Base-by-base conservation (phyloP, 2,329 filamentous ascomycete genomes). In the Graphilbum ipis-grandicollis region DNA sequence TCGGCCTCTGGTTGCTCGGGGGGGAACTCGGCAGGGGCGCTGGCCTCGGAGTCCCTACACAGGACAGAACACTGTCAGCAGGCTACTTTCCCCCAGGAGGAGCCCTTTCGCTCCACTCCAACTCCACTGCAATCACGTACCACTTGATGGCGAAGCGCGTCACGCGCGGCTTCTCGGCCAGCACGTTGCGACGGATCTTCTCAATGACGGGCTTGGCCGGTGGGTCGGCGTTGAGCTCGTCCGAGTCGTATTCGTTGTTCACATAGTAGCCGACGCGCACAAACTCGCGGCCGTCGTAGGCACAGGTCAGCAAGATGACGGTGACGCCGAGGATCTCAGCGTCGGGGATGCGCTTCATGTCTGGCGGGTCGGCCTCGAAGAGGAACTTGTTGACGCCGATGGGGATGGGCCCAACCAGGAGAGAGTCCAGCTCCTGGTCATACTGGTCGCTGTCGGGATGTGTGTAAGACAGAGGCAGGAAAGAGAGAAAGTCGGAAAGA, bases 71-170 rank as follows among this genome's bases (percentile, higher is more conserved):
- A 34, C 4, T 21, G 19, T 21, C 6, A 19, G n/a, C 31, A 6
- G 9, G 35, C 40, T 36, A 40, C 26, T 31, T 15, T 31, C 29
- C 29, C n/a, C n/a, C n/a, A n/a, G n/a, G n/a, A n/a, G n/a, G n/a
- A n/a, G n/a, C n/a, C n/a, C n/a, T n/a, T n/a, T n/a, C n/a, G n/a
- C n/a, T n/a, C n/a, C n/a, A n/a, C n/a, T n/a, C n/a, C n/a, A n/a
- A n/a, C n/a, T n/a, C n/a, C n/a, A n/a, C n/a, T n/a, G n/a, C n/a
- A n/a, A n/a, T n/a, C 26, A 59, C 71, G 40, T 69, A 93, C 90
- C 90, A 98, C 63, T 98, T 98, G 62, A 98, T 98, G 32, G 86
- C 85, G 53, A 98, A 98, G 45, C 90, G 76, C 22, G 90, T 98
- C 36, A 98, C 90, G 58, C 90, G 75, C 12, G 90, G 90, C 71